Conservation (phyloP, 164 flowering plant species). For the Houttuynia cordata region DNA sequence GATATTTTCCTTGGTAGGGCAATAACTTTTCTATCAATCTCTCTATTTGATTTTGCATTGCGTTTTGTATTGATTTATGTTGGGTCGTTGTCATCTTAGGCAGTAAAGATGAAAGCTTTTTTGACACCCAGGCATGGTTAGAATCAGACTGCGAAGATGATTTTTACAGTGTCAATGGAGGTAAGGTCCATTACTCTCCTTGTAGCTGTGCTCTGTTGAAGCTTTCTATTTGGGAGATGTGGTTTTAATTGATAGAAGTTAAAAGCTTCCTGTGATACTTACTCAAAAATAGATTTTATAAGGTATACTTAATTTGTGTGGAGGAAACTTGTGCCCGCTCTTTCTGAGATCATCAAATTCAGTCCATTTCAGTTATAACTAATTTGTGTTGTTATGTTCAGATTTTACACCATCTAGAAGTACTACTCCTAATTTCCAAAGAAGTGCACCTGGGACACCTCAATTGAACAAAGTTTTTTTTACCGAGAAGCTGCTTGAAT, state of each 20-base stretch:
- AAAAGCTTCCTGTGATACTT: no score
- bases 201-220: no score
- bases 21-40: no score
- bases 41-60: no score
- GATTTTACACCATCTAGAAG: constrained; percentile 80
- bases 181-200: constrained; percentile 22
- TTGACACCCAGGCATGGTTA: constrained; percentile 67
- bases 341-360: constrained; percentile 1
- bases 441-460: constrained; percentile 20
- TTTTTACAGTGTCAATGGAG: constrained; percentile 76
- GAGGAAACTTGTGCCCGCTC: background rate
- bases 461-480: constrained; percentile 13
- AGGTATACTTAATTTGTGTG: background rate
- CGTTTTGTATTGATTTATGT: no score
- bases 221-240: no score
- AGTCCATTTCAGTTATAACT: background rate
- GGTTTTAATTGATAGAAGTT: no score
- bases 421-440: constrained; percentile 38
- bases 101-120: constrained; percentile 71
- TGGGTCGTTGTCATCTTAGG: constrained; percentile 28
- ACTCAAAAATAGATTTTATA: background rate
- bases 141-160: constrained; percentile 93
- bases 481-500: constrained; percentile 12
- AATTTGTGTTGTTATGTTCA: constrained; percentile 21
- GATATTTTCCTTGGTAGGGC: no score